Base-by-base conservation (phyloP, 2,329 filamentous ascomycete species). In the Parastagonospora nodorum region DNA sequence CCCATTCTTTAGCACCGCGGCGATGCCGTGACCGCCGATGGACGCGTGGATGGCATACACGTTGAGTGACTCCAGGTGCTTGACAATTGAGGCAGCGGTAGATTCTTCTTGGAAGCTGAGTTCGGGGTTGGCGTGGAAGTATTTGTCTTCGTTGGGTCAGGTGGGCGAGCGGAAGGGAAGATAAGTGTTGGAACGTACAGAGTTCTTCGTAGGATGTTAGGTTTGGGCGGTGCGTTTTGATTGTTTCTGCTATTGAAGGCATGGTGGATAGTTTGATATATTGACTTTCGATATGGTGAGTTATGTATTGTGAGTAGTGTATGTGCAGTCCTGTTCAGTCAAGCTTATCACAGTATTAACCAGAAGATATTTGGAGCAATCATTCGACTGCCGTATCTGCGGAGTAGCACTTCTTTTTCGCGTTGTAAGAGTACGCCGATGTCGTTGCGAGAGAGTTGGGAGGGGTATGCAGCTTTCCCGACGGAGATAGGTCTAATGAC, bases 21-120 rank as follows among this genome's bases (percentile, higher is more conserved):
- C 80, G 5, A 88, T 66, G 4, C 85, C 85, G 53, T 83, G 74
- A 0, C 84, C 84, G 27, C 85, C 85, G 11, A 88, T 85, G 24
- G 74, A 63, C 1, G 77, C 68, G 39, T 77, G 73, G 24, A 86
- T 75, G 8, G 79, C 67, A 55, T 80, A 80, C 0, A 55, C 64
- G 7, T 62, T 46, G 37, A 74, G 51, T 4, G 60, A 59, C 7
- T 62, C 42, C 1, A 74, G 63, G 14, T 70, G 63, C 10, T 54
- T 46, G 10, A 51, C 61, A 31, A 73, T 74, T 5, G 57, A 57
- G 7, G 62, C 61, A 9, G 69, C 69, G 2, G 71, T 74, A 38
- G 61, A 54, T 36, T 59, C 51, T 44, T 74, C 71, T 51, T 71
- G 70, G 45, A 68, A 70, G 5, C 70, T 73, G 15, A 74, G 67